Percentiles rank a stretch among this genome's conserved stretches.
Conservation (phyloP, 352 stramenopile species). For the Lagenidium sp. region DNA sequence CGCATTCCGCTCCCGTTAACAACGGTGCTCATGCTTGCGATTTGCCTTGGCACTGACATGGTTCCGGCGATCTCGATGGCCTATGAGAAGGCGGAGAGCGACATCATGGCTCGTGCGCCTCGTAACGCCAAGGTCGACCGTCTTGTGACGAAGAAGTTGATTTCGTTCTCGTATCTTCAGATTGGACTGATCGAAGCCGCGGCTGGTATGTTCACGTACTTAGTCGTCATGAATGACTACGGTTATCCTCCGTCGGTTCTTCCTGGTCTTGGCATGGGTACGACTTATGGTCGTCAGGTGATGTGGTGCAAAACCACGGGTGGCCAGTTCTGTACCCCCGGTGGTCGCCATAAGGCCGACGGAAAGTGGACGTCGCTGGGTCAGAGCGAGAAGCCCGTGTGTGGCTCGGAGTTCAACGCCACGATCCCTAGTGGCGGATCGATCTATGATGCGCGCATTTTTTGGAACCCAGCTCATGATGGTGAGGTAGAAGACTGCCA, state of each 20-base stretch:
- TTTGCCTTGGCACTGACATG: constrained; percentile 91
- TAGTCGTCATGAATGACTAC: constrained; percentile 87
- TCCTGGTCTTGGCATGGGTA: constrained; percentile 59
- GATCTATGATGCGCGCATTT: constrained; percentile 62
- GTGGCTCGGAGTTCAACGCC: constrained; percentile 34
- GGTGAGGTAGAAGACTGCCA: constrained; percentile 77
- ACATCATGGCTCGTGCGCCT: constrained; percentile 82
- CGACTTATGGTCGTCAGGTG: constrained; percentile 83
- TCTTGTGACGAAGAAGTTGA: constrained; percentile 85
- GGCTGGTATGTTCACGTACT: constrained; percentile 83
- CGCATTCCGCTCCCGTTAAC: constrained; percentile 85
- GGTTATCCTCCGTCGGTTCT: constrained; percentile 78
- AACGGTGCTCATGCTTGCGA: constrained; percentile 86
- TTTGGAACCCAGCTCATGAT: constrained; percentile 52
- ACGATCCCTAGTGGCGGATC: constrained; percentile 41
- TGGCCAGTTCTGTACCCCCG: constrained; percentile 56
- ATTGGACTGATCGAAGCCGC: constrained; percentile 87
- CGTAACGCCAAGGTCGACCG: constrained; percentile 74
- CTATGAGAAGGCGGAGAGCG: constrained; percentile 81
- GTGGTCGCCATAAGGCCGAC: constrained; percentile 41
- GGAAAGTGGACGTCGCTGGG: constrained; percentile 25
- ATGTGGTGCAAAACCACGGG: constrained; percentile 63
- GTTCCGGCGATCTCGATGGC: constrained; percentile 89
- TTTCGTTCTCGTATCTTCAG: constrained; percentile 80
- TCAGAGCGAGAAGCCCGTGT: constrained; percentile 50